Base-by-base conservation (phyloP, 2,329 filamentous ascomycete genomes). In the Aspergillus brasiliensis region DNA sequence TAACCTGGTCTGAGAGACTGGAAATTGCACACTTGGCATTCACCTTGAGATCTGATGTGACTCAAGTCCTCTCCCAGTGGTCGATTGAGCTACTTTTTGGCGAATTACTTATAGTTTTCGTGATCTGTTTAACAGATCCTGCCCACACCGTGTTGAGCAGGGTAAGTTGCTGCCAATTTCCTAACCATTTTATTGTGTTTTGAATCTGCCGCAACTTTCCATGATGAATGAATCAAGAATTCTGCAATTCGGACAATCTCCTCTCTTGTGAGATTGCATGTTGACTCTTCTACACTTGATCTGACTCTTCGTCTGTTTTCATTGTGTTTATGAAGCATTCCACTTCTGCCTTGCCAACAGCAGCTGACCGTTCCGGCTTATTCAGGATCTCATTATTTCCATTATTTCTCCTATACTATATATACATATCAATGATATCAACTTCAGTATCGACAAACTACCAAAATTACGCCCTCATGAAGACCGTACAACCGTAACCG, bases 231-330 rank as follows among this genome's bases (percentile, higher is more conserved):
- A 65, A 67, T 68, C 66, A 75, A 75, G 77, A 79, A 74, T 79
- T 79, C 77, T 79, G 77, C 77, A 79, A 79, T 78, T 63, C 77
- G 57, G 75, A 79, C 76, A 78, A 68, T 74, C 75, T 75, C 75
- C 75, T 62, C 62, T 57, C 60, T 57, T 69, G 76, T 73, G 77
- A 76, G 75, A 75, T 75, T 78, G 76, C 57, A 61, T 78, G 77
- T 78, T 73, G 77, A 79, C 75, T 67, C 62, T 73, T 75, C 76
- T 79, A 79, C 77, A 79, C 77, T 79, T 79, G 77, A 79, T 74
- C 77, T 79, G 77, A 79, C 58, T 23, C 55, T 55, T 49, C 56
- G 34, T 54, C 51, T n/a, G n/a, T 51, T 49, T 44, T 40, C 3
- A 23, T 54, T 51, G 42, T 37, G 49, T 57, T 49, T 58, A 53